phyloP scores from a whole-genome alignment of 345 rosid species.

The Kernera saxatilis region DNA sequence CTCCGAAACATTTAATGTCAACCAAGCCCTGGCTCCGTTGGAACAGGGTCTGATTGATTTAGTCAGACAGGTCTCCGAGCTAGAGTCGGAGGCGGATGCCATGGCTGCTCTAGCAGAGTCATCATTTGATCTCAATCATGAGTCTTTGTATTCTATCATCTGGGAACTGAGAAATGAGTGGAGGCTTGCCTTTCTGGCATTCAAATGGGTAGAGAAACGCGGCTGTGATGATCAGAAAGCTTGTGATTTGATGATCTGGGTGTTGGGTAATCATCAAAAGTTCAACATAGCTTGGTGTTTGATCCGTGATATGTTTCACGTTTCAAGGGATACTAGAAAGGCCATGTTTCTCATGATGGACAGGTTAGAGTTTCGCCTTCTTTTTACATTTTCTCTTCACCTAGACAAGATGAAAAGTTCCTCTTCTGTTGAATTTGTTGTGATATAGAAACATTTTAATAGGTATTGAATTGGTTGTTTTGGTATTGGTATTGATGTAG shows the following conservation, averaged over 20 bases:
- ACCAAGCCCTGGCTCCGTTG: conserved; percentile 10
- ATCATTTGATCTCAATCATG: conserved; percentile 34
- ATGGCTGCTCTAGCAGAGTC: conserved; percentile 45
- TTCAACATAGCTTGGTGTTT: conserved; percentile 76
- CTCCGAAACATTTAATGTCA: conserved; percentile 26
- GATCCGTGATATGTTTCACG: conserved; percentile 59
- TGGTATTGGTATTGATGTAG: conserved; percentile 35
- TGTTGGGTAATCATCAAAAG: conserved; percentile 66
- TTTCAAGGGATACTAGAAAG: conserved; percentile 42
- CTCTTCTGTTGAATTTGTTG: neutral
- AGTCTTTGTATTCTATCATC: conserved; percentile 48
- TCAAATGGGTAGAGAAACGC: conserved; percentile 70
- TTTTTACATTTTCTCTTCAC: neutral
- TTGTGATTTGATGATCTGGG: conserved; percentile 55
- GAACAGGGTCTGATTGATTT: conserved; percentile 31
- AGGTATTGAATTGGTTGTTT: conserved; percentile 6
- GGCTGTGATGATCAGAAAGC: conserved; percentile 45
- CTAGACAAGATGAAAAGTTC: neutral
- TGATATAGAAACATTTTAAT: neutral
- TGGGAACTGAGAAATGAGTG: conserved; percentile 64
- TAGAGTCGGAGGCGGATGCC: conserved; percentile 49
- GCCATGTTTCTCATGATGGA: conserved; percentile 84
- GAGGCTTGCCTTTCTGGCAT: conserved; percentile 65
- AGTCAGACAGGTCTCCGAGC: conserved; percentile 41
- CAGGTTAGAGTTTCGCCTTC: conserved; percentile 39